phyloP scores from a whole-genome alignment of 2,329 filamentous ascomycete species.

The Coleophoma crateriformis region DNA sequence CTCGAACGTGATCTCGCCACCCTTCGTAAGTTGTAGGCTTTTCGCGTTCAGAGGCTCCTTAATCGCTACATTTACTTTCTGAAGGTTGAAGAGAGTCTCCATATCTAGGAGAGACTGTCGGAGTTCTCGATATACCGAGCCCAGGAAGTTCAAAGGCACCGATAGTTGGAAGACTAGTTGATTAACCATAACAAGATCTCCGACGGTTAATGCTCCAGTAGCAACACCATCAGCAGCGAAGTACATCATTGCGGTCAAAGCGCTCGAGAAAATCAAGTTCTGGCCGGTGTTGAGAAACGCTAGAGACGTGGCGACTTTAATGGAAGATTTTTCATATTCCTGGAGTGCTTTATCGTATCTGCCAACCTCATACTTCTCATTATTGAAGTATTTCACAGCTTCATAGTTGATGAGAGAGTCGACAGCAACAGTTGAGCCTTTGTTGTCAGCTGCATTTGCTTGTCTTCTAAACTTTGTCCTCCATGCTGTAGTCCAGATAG shows the following conservation, averaged over 20 bases:
- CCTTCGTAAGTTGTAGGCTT: constrained; percentile 63
- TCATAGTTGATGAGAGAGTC: constrained; percentile 99
- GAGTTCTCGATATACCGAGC: constrained; percentile 95
- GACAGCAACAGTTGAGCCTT: constrained; percentile 88
- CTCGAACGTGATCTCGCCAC: constrained; percentile 89
- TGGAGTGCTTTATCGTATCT: constrained; percentile 84
- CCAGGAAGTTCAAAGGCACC: constrained; percentile 93
- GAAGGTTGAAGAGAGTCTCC: constrained; percentile 96
- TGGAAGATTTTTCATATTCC: constrained; percentile 87
- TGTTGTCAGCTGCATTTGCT: constrained; percentile 94
- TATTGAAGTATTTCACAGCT: constrained; percentile 99
- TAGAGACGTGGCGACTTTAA: constrained; percentile 92
- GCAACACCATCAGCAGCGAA: constrained; percentile 88
- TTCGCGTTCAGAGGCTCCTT: constrained; percentile 71
- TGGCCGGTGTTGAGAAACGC: constrained; percentile 92
- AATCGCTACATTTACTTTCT: constrained; percentile 90
- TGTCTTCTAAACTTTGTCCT: constrained; percentile 92
- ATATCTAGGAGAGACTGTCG: constrained; percentile 94
- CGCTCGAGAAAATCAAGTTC: constrained; percentile 93
- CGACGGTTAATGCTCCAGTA: constrained; percentile 75
- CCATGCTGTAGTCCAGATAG: constrained; percentile 94
- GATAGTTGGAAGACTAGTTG: constrained; percentile 98
- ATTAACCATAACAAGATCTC: constrained; percentile 97
- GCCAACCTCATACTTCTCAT: constrained; percentile 88
- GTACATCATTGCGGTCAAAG: constrained; percentile 97